A percentile compares a stretch with the other conserved stretches of the same genome.
phyloP scores from a whole-genome alignment of 2,329 filamentous ascomycete species.

The Lizonia empirigonia region DNA sequence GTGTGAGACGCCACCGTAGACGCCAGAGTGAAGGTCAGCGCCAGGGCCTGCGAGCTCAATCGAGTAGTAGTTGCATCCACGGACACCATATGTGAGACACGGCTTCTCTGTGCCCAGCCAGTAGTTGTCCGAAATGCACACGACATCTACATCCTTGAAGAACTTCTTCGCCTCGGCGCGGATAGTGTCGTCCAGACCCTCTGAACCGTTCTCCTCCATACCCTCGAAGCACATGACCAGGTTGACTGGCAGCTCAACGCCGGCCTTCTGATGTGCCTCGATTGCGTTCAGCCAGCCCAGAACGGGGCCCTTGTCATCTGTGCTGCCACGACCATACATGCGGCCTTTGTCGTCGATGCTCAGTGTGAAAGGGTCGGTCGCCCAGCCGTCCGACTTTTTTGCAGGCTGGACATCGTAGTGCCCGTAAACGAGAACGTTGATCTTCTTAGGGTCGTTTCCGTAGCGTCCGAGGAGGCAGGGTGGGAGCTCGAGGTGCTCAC shows the following conservation, averaged over 20 bases:
- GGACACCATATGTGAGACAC: constrained; percentile 94
- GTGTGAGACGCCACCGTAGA: constrained; percentile 94
- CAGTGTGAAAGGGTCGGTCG: constrained; percentile 90
- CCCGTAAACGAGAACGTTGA: constrained; percentile 94
- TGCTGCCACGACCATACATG: constrained; percentile 95
- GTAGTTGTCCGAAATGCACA: constrained; percentile 99
- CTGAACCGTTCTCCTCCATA: constrained; percentile 98
- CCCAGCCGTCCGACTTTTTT: constrained; percentile 91
- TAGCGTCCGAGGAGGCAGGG: constrained; percentile 92
- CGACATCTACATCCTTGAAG: constrained; percentile 93
- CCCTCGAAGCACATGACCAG: constrained; percentile 99
- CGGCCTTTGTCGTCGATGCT: constrained; percentile 86
- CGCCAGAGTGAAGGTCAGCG: constrained; percentile 93
- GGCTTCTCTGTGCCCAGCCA: constrained; percentile 99
- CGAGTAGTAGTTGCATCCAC: constrained; percentile 97
- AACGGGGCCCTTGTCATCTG: constrained; percentile 97
- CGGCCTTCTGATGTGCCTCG: constrained; percentile 94
- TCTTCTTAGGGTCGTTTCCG: constrained; percentile 88
- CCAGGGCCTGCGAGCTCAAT: constrained; percentile 88
- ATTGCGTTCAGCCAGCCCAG: constrained; percentile 98
- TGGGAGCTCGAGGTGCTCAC: constrained; percentile 87
- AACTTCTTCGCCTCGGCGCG: constrained; percentile 87
- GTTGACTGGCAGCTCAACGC: constrained; percentile 94
- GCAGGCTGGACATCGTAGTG: constrained; percentile 99
- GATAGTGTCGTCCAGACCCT: constrained; percentile 95